Percentiles rank a stretch among this genome's conserved stretches.
These are phyloP conservation scores for Peronospora tabacina DNA, from an alignment of 352 stramenopile genomes.

Conservation along the genomic window DNA sequence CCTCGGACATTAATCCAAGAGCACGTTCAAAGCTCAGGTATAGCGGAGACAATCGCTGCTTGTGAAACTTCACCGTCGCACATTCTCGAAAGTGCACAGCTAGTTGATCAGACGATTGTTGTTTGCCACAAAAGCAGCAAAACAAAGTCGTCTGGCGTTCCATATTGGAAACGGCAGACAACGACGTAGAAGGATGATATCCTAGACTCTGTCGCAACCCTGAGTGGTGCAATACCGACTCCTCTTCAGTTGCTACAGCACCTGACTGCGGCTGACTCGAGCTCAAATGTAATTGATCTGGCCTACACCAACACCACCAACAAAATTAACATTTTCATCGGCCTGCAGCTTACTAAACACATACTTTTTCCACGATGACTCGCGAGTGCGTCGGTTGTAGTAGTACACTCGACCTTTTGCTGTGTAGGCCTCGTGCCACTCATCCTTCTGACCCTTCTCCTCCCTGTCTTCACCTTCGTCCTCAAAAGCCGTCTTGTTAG, in stretches of 20 bases:
- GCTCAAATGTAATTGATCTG: slow-evolving; percentile 22
- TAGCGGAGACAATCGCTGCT: slow-evolving; percentile 43
- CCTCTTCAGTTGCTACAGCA: slow-evolving; percentile 9
- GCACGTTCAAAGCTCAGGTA: slow-evolving; percentile 61
- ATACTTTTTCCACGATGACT: slow-evolving; percentile 82
- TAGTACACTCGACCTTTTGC: slow-evolving; percentile 84
- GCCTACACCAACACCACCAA: slow-evolving; percentile 16
- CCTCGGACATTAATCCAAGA: slow-evolving; percentile 54
- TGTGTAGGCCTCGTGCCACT: slow-evolving; percentile 81
- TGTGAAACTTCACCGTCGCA: slow-evolving; percentile 42
- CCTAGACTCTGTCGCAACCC: slow-evolving; percentile 28
- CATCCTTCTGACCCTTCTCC: slow-evolving; percentile 27
- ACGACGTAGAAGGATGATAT: slow-evolving; percentile 22
- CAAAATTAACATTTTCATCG: slow-evolving; percentile 7
- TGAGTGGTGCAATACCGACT: slow-evolving; percentile 14
- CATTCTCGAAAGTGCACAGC: slow-evolving; percentile 46
- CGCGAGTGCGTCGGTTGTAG: slow-evolving; percentile 79
- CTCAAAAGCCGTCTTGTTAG: neutral
- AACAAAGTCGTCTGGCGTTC: slow-evolving; percentile 43
- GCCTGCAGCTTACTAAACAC: neutral
- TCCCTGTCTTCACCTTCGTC: slow-evolving; percentile 3
- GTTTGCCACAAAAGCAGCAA: slow-evolving; percentile 67
- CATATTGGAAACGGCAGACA: slow-evolving; percentile 15
- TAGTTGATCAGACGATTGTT: slow-evolving; percentile 29
- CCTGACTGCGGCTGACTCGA: slow-evolving; percentile 8